Evolutionary conservation across 148 eudicot genomes (phyloP).

Genomic region (Spergularia bocconei): DNA sequence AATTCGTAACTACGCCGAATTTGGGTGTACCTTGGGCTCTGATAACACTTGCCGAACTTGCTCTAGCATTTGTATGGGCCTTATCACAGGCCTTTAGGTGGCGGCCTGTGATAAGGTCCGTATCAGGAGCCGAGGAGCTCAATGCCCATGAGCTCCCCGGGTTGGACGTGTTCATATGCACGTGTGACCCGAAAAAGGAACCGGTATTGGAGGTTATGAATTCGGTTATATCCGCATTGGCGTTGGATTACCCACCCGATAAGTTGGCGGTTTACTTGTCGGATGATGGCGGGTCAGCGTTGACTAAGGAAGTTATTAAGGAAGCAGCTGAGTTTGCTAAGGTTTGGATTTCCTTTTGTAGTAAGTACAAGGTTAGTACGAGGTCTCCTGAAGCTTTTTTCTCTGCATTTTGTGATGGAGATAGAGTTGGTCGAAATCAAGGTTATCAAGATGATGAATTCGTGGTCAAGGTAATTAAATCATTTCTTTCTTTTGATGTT

Average conservation of each 20-base stretch:
- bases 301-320: constrained; percentile 40
- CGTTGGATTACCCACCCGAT: constrained; percentile 51
- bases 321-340: constrained; percentile 44
- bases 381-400: constrained; percentile 57
- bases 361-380: constrained; percentile 41
- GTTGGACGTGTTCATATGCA: constrained; percentile 57
- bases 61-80: constrained; percentile 43
- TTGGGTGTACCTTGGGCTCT: constrained; percentile 33
- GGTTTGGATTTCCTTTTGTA: constrained; percentile 60
- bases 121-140: constrained; percentile 1
- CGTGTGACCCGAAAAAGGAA: constrained; percentile 56
- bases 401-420: constrained; percentile 22
- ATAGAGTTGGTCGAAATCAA: constrained; percentile 16
- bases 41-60: constrained; percentile 38
- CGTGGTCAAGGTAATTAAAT: constrained; percentile 19
- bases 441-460: constrained; percentile 18
- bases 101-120: constrained; percentile 39
- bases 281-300: constrained; percentile 54
- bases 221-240: constrained; percentile 58
- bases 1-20: background rate
- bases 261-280: constrained; percentile 57
- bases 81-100: constrained; percentile 45
- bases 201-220: constrained; percentile 48
- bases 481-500: background rate
- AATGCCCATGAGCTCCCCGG: constrained; percentile 28